These are phyloP conservation scores for Arthrobotrys sphaeroides DNA, from an alignment of 2,329 filamentous ascomycete species.

Conservation along the genomic window DNA sequence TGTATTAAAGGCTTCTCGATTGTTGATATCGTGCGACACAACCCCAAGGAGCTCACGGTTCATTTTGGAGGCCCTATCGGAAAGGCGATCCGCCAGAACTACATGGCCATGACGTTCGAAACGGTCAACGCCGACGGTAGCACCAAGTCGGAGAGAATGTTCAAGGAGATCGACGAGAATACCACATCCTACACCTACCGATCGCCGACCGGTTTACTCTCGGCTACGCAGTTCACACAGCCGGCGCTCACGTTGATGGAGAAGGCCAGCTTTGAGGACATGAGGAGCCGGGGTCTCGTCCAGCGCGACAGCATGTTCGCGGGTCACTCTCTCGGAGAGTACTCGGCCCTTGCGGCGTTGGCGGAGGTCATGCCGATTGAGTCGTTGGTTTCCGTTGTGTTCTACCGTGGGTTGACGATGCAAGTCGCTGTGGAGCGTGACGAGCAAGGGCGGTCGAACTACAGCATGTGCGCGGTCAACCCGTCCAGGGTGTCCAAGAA, in stretches of 20 bases:
- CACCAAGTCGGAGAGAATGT: conserved; percentile 98
- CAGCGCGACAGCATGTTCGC: conserved; percentile 97
- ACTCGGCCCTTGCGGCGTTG: conserved; percentile 92
- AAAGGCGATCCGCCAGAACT: conserved; percentile 97
- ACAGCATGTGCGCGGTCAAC: conserved; percentile 99
- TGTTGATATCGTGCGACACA: conserved; percentile 99
- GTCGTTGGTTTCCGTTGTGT: conserved; percentile 95
- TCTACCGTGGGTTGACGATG: conserved; percentile 99
- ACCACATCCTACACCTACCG: conserved; percentile 97
- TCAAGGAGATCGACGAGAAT: conserved; percentile 94
- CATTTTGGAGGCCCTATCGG: conserved; percentile 97
- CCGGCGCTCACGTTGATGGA: conserved; percentile 98
- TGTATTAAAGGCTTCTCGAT: conserved; percentile 79
- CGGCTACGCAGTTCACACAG: conserved; percentile 98
- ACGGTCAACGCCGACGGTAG: conserved; percentile 90
- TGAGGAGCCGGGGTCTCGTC: conserved; percentile 95
- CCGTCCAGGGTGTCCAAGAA: conserved; percentile 97
- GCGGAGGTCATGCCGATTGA: conserved; percentile 99
- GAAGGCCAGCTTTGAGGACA: conserved; percentile 99
- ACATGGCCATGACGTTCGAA: conserved; percentile 99
- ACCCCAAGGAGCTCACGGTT: conserved; percentile 97
- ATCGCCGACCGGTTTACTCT: conserved; percentile 91
- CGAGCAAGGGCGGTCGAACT: conserved; percentile 90
- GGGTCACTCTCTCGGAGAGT: conserved; percentile 96
- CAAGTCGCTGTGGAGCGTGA: conserved; percentile 98